Evolutionary conservation across 1,284 basidiomycete species (phyloP), one percentile per base, ranked within the genome.

Genomic region (Moesziomyces parantarcticus): DNA sequence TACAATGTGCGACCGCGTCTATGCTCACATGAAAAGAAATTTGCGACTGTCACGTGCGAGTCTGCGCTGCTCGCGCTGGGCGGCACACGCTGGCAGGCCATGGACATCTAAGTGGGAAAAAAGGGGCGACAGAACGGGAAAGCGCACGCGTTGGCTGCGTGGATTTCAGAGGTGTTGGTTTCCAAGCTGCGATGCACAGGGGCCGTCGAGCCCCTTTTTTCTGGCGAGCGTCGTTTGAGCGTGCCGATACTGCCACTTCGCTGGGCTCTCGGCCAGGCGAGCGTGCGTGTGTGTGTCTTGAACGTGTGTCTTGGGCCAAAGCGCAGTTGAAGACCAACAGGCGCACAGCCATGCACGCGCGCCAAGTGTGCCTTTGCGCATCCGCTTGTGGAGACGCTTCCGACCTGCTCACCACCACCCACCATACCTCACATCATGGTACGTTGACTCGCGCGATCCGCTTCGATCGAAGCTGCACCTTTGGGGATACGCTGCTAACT

Each of bases 101-200:
- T 11, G 16, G 14, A 36, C 14, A 16, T 14, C 34, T 36, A 14
- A 13, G 16, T 4, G 54, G 26, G 26, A 46, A 20, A 20, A 51
- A 51, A 42, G 46, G 22, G n/a, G 54, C 16, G 50, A 25, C 10
- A n/a, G 40, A 32, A 36, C 39, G 41, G 23, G 40, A 42, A 42
- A 36, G 20, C 23, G 36, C 40, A 36, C 34, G 36, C 25, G 23
- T 18, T 21, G 42, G 14, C 16, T 22, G 48, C 49, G 25, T 22
- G 36, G 36, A 50, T 29, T 32, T 50, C 34, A 29, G 29, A 54
- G 23, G 52, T 54, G 52, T 54, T 54, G 52, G 52, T 54, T 54
- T 45, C 52, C 9, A 10, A 41, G 20, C 16, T 43, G 18, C 26
- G 16, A 29, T 29, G 16, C 26, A 41, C 44, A 47, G 53, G 53